These are phyloP conservation scores for Avicennia marina DNA, from an alignment of 257 asterid species.

Conservation along the genomic window DNA sequence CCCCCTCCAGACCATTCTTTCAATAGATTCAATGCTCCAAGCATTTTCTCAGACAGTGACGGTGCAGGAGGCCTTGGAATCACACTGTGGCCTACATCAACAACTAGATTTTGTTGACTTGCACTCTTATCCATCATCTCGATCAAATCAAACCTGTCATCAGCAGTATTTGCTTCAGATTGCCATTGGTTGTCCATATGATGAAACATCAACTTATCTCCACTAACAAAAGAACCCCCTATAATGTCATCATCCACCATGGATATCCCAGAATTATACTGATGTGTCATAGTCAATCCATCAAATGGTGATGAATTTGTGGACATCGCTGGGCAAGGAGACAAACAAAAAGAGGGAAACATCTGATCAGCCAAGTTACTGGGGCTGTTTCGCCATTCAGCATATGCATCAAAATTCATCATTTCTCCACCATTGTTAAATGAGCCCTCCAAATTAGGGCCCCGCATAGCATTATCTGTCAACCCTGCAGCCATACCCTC, in stretches of 20 bases:
- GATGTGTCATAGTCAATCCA: slow-evolving; percentile 30
- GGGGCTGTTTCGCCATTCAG: slow-evolving; percentile 50
- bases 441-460: slow-evolving; percentile 33
- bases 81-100: slow-evolving; percentile 5
- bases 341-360: slow-evolving; percentile 28
- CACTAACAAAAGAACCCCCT: slow-evolving; percentile 12
- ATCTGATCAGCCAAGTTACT: slow-evolving; percentile 30
- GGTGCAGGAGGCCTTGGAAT: slow-evolving; percentile 40
- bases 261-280: slow-evolving; percentile 14
- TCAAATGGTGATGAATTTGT: slow-evolving; percentile 29
- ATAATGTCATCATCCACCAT: slow-evolving; percentile 19
- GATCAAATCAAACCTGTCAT: slow-evolving; percentile 15
- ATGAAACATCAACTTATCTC: slow-evolving; percentile 22
- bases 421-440: slow-evolving; percentile 29
- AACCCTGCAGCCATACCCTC: slow-evolving; percentile 27
- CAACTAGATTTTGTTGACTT: slow-evolving; percentile 7
- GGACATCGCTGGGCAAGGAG: slow-evolving; percentile 34
- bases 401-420: slow-evolving; percentile 43
- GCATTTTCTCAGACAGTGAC: slow-evolving; percentile 51
- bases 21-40: slow-evolving; percentile 44
- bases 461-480: slow-evolving; percentile 25
- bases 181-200: slow-evolving; percentile 18
- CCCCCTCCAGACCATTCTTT: slow-evolving; percentile 48
- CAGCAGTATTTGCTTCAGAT: slow-evolving; percentile 14
- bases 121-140: slow-evolving; percentile 16